Evolutionary conservation across 1,139 yeast species (phyloP).

Genomic region (Protomyces pachydermus): DNA sequence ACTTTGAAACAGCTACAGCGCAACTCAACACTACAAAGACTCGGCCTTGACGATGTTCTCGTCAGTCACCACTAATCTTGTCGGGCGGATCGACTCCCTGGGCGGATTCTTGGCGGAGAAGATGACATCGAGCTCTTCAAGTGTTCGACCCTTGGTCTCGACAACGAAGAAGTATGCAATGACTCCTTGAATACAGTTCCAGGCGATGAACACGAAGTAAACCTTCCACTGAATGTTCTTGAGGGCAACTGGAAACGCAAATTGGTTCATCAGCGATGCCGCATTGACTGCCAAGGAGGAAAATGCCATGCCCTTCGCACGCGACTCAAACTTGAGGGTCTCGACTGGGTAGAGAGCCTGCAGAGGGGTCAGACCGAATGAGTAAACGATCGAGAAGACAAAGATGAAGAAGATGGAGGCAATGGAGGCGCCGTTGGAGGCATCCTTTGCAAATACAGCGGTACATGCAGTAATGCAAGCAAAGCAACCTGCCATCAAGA

Average conservation of each 20-base stretch:
- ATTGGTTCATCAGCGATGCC: constrained; percentile 43
- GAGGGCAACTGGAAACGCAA: constrained; percentile 58
- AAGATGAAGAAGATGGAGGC: constrained; percentile 35
- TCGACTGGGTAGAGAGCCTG: constrained; percentile 43
- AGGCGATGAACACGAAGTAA: constrained; percentile 47
- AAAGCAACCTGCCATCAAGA: constrained; percentile 33
- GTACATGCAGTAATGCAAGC: constrained; percentile 36
- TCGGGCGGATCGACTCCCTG: neutral
- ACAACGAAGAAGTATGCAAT: constrained; percentile 45
- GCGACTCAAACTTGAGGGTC: constrained; percentile 42
- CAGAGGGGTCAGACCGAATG: constrained; percentile 34
- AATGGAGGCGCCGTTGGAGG: constrained; percentile 29
- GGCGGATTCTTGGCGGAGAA: neutral
- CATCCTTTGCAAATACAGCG: constrained; percentile 33
- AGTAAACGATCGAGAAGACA: constrained; percentile 32
- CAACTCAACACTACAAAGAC: neutral
- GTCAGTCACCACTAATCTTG: neutral
- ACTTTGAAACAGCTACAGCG: no score
- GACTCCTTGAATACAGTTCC: constrained; percentile 23
- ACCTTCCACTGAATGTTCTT: constrained; percentile 56
- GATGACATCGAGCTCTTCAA: neutral
- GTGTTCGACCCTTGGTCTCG: constrained; percentile 44
- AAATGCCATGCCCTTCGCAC: constrained; percentile 41
- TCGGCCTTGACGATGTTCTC: neutral
- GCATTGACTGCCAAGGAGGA: constrained; percentile 33